phyloP scores from a whole-genome alignment of 495 filamentous ascomycete species.

The Beverwykella pulmonaria region DNA sequence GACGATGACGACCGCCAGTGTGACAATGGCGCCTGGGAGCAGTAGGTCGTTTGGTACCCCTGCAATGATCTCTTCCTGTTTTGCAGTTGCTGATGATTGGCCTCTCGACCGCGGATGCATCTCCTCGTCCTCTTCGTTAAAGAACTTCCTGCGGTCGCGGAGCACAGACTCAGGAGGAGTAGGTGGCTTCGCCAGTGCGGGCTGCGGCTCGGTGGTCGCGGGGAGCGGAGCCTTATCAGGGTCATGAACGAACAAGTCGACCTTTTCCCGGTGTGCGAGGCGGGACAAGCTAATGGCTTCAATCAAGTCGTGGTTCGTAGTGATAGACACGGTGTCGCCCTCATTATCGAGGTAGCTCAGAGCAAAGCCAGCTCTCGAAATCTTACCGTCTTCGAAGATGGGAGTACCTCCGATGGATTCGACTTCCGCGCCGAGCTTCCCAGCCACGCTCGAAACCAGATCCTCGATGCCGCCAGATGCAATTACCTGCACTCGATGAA shows the following conservation, averaged over 20 bases:
- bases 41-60: constrained; percentile 95
- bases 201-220: constrained; percentile 68
- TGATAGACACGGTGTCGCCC: constrained; percentile 96
- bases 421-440: constrained; percentile 86
- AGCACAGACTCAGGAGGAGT: constrained; percentile 60
- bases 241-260: constrained; percentile 96
- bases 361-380: constrained; percentile 82
- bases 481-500: constrained; percentile 86
- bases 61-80: constrained; percentile 77
- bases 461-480: constrained; percentile 79
- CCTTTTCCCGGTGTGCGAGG: constrained; percentile 78
- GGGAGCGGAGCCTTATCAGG: constrained; percentile 79
- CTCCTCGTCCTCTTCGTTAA: constrained; percentile 59
- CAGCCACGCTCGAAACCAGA: constrained; percentile 74
- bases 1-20: constrained; percentile 88
- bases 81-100: constrained; percentile 43
- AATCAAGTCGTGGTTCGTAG: constrained; percentile 87
- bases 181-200: constrained; percentile 57
- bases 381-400: constrained; percentile 70
- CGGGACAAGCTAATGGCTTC: constrained; percentile 87
- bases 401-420: constrained; percentile 84
- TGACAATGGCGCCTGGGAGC: constrained; percentile 92
- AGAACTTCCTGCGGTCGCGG: constrained; percentile 59
- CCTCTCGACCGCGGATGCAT: constrained; percentile 57
- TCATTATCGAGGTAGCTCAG: constrained; percentile 97